Base-by-base conservation (phyloP, 495 filamentous ascomycete genomes). In the Neurospora sp. region DNA sequence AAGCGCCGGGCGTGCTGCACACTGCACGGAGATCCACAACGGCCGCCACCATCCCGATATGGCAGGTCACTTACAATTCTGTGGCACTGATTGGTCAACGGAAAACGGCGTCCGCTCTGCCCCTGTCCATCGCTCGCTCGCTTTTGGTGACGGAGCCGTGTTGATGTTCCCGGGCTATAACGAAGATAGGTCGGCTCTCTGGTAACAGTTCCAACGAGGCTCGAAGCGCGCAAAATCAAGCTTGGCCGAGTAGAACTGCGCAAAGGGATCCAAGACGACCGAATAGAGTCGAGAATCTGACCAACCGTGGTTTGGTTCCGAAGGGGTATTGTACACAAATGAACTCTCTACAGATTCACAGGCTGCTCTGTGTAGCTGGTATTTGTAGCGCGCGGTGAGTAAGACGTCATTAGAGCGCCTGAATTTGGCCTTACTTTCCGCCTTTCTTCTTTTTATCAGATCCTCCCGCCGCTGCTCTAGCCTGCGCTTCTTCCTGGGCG, bases 401-500 rank as follows among this genome's bases (percentile, higher is more conserved):
- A 35, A 35, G 27, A 18, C 53, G 27, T 65, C 53, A 35, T 61
- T 27, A 61, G 53, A 61, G 27, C 27, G 53, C 53, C 20, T 27
- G 14, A 61, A 61, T 31, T 35, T 31, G 44, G 18, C 41, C 61
- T 79, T 76, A 82, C 73, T 78, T 80, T 75, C 78, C 79, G 69
- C 65, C 53, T 70, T 81, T 82, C 71, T 80, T 78, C 42, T 79
- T 79, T 37, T 65, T 65, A 65, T 65, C 53, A 18, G 53, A 65
- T 18, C 53, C 53, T 1, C 69, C 65, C 35, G 70, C 42, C 7
- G 76, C 69, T 31, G 74, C 69, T 37, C 73, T 73, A 9, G 79
- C 75, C 37, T 76, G 76, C 18, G 81, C 82, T 71, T 84, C 83
- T 72, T 87, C 86, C 16, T 86, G 83, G 9, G 83, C 84, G 18